phyloP scores from a whole-genome alignment of 2,329 filamentous ascomycete species.

The Cryphonectria japonica region DNA sequence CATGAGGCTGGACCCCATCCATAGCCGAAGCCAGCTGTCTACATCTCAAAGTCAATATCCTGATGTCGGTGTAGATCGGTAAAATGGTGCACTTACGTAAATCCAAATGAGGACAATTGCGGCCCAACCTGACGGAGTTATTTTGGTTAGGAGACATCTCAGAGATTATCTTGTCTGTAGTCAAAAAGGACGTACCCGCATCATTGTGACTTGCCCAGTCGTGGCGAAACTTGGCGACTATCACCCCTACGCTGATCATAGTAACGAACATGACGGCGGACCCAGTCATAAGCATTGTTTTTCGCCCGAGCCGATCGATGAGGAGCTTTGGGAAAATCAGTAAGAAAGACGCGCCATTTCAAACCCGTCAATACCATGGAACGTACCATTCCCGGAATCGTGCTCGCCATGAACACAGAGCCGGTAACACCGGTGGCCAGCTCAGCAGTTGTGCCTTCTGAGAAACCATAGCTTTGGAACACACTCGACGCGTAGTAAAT shows the following conservation, averaged over 20 bases:
- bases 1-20: conserved; percentile 31
- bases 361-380: background rate
- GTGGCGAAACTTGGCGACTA: conserved; percentile 43
- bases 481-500: conserved; percentile 30
- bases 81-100: conserved; percentile 31
- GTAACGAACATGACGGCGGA: conserved; percentile 44
- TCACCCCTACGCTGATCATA: conserved; percentile 46
- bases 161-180: background rate
- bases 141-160: background rate
- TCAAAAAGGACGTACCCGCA: conserved; percentile 30
- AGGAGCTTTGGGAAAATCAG: conserved; percentile 56
- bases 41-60: background rate
- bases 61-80: background rate
- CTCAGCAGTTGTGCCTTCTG: conserved; percentile 37
- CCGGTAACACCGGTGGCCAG: conserved; percentile 42
- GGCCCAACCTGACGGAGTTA: conserved; percentile 38
- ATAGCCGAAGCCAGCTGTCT: conserved; percentile 25
- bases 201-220: conserved; percentile 42
- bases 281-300: conserved; percentile 44
- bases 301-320: conserved; percentile 47
- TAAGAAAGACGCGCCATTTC: background rate
- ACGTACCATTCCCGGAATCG: conserved; percentile 31
- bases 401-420: conserved; percentile 39
- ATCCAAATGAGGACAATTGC: conserved; percentile 42
- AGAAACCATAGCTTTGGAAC: conserved; percentile 28